Percentiles rank a stretch among this genome's conserved stretches.
phyloP scores from a whole-genome alignment of 192 early-diverging fungal species.

The Rhizophagus clarus region DNA sequence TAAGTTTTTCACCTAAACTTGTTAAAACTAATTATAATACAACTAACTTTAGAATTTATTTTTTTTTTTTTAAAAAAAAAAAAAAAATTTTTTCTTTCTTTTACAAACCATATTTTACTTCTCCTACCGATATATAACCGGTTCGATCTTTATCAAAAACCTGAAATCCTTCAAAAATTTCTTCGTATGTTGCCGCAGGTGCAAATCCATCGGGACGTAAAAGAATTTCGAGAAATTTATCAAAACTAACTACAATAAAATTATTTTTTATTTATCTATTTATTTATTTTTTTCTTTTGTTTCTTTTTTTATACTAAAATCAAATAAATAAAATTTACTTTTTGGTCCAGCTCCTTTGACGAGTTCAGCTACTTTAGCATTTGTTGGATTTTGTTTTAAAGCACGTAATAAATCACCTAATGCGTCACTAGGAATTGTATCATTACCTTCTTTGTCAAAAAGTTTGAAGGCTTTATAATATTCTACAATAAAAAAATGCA shows the following conservation, averaged over 20 bases:
- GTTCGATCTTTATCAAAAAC: constrained; percentile 84
- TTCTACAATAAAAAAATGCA: constrained; percentile 43
- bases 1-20: constrained; percentile 79
- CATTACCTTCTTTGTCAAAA: constrained; percentile 76
- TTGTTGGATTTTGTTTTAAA: constrained; percentile 78
- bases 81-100: constrained; percentile 4
- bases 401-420: constrained; percentile 78
- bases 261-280: no score
- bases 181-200: constrained; percentile 70
- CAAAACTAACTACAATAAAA: constrained; percentile 56
- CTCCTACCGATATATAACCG: constrained; percentile 74
- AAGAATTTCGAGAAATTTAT: constrained; percentile 70
- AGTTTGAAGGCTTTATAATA: constrained; percentile 82
- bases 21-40: constrained; percentile 60
- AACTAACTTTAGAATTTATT: not conserved
- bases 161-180: constrained; percentile 85
- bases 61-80: not conserved
- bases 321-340: constrained; percentile 33
- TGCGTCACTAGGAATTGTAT: constrained; percentile 62
- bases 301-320: not conserved
- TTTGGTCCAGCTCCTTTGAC: constrained; percentile 48
- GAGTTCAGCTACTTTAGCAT: constrained; percentile 71
- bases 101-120: constrained; percentile 71
- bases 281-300: no score
- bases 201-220: constrained; percentile 74